Percentiles rank a stretch among this genome's conserved stretches.
Conservation (phyloP, 495 filamentous ascomycete genomes). For the Xylaria cubensis region DNA sequence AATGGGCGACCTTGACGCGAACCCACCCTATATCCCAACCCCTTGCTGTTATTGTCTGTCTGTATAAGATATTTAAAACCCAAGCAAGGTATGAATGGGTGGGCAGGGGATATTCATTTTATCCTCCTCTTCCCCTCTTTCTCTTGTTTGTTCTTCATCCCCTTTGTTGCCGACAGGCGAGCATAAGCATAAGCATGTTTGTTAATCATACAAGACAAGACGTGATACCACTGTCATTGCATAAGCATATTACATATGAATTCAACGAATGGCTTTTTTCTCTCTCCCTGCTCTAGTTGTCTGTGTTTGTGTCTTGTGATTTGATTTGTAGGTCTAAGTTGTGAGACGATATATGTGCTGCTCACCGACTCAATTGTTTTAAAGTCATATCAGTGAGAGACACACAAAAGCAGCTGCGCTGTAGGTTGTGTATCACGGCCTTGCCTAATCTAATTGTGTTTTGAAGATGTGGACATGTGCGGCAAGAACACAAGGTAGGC, state of each 20-base stretch:
- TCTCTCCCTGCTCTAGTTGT: not conserved
- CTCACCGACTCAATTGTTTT: not conserved
- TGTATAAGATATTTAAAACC: conserved; percentile 10
- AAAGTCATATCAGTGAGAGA: not conserved
- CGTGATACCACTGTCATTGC: conserved; percentile 28
- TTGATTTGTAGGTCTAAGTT: not conserved
- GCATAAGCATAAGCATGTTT: conserved; percentile 20
- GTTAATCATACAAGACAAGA: conserved; percentile 30
- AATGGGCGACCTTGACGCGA: conserved; percentile 5
- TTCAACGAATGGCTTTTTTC: conserved; percentile 19
- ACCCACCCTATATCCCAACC: not conserved
- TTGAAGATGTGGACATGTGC: not conserved
- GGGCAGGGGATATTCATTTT: not conserved
- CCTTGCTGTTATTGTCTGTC: conserved; percentile 4
- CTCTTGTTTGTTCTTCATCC: not conserved
- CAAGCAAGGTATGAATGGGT: not conserved
- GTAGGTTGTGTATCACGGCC: not conserved
- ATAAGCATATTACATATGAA: conserved; percentile 28
- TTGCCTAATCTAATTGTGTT: not conserved
- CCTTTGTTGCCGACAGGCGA: conserved; percentile 17
- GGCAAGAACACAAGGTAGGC: not conserved
- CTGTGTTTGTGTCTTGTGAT: not conserved
- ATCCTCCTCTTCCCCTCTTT: not conserved
- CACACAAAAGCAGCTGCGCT: not conserved
- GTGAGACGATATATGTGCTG: not conserved